Percentiles rank a stretch among this genome's conserved stretches.
These are phyloP conservation scores for Penicillium sp. DNA, from an alignment of 2,329 filamentous ascomycete species.

Conservation along the genomic window DNA sequence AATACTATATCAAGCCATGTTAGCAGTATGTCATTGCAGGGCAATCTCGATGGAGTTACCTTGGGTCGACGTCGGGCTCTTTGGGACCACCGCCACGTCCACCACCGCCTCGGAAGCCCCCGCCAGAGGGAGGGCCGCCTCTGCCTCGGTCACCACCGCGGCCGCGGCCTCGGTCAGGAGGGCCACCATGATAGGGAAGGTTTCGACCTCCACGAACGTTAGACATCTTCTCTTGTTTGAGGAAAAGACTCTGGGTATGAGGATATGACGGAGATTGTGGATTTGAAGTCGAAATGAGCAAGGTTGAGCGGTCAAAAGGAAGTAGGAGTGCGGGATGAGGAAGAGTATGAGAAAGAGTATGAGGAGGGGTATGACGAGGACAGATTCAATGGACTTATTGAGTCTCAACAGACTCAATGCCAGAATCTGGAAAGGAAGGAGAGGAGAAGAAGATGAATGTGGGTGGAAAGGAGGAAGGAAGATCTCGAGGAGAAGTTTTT, in stretches of 20 bases:
- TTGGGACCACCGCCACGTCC: not conserved
- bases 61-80: not conserved
- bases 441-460: not conserved
- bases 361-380: not conserved
- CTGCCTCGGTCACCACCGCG: constrained; percentile 2
- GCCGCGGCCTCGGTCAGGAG: constrained; percentile 1
- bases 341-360: not conserved
- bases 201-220: not conserved
- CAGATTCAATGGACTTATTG: not conserved
- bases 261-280: not conserved
- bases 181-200: constrained; percentile 3
- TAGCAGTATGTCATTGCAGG: not conserved
- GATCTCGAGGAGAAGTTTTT: not conserved
- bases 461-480: not conserved
- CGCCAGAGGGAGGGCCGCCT: not conserved
- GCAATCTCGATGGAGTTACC: constrained; percentile 1
- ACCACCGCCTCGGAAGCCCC: not conserved
- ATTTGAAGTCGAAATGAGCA: not conserved
- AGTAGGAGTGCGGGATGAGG: not conserved
- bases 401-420: not conserved
- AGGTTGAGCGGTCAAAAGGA: not conserved
- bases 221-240: not conserved
- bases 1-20: constrained; percentile 1
- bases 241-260: no score
- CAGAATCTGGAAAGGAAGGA: not conserved